These are phyloP conservation scores for Penicillium glabrum DNA, from an alignment of 2,329 filamentous ascomycete genomes.

Conservation along the genomic window DNA sequence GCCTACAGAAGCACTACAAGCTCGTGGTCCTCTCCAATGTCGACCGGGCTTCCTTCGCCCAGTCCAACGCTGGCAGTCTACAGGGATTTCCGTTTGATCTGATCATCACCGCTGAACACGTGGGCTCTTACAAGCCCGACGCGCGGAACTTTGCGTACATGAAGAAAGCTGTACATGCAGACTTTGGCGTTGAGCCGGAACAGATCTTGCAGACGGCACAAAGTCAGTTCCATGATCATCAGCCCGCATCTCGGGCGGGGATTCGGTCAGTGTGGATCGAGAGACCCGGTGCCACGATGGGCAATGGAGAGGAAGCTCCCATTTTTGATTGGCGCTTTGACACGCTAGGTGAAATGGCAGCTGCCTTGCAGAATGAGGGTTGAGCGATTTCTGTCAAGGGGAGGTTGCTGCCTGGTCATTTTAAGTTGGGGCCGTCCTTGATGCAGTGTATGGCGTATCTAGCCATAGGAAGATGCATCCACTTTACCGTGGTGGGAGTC, in stretches of 20 bases:
- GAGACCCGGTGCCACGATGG: slow-evolving; percentile 41
- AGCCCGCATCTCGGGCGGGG: slow-evolving; percentile 61
- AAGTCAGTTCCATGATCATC: slow-evolving; percentile 67
- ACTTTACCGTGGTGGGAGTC: neutral
- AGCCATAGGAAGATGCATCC: neutral
- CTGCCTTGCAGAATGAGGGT: slow-evolving; percentile 34
- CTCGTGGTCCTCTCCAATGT: slow-evolving; percentile 60
- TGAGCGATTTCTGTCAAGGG: neutral
- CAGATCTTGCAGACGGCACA: slow-evolving; percentile 68
- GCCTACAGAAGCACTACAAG: slow-evolving; percentile 52
- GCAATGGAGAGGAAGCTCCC: slow-evolving; percentile 37
- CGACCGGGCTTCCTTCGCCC: slow-evolving; percentile 52
- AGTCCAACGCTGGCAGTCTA: slow-evolving; percentile 51
- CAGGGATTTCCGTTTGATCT: slow-evolving; percentile 58
- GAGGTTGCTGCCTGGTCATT: neutral
- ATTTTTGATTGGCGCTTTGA: slow-evolving; percentile 59
- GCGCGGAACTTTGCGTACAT: slow-evolving; percentile 66
- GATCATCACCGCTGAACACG: slow-evolving; percentile 68
- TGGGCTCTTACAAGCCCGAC: slow-evolving; percentile 71
- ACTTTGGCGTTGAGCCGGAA: slow-evolving; percentile 57
- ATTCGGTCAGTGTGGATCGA: slow-evolving; percentile 66
- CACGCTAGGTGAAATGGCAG: slow-evolving; percentile 61
- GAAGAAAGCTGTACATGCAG: slow-evolving; percentile 52
- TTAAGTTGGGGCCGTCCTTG: neutral
- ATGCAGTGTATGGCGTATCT: neutral